Evolutionary conservation across 2,329 filamentous ascomycete genomes (phyloP).

Genomic region (Coniochaeta hoffmannii): DNA sequence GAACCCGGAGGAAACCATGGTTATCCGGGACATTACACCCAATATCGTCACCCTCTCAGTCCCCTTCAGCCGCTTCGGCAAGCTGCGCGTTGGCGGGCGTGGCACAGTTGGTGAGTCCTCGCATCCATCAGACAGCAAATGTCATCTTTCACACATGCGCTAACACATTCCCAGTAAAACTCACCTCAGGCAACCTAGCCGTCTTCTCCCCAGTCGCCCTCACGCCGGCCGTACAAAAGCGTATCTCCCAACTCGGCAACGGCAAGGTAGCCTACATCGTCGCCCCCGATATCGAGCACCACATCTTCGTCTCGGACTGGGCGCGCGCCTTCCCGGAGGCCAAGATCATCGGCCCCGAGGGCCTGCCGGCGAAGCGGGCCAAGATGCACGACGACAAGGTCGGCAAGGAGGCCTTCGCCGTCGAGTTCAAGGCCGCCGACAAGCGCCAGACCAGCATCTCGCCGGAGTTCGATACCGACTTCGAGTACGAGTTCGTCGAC

Average conservation of each 20-base stretch:
- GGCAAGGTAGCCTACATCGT: conserved; percentile 75
- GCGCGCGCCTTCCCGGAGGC: conserved; percentile 69
- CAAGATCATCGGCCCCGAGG: conserved; percentile 73
- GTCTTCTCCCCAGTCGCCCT: conserved; percentile 89
- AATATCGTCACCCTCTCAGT: conserved; percentile 72
- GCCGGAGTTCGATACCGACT: conserved; percentile 78
- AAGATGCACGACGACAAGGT: conserved; percentile 50
- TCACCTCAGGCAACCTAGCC: conserved; percentile 70
- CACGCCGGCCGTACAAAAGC: conserved; percentile 62
- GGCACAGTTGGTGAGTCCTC: conserved; percentile 65
- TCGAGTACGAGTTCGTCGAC: conserved; percentile 77
- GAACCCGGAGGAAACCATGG: conserved; percentile 78
- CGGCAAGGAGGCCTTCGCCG: conserved; percentile 50
- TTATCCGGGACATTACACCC: conserved; percentile 77
- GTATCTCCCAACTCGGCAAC: conserved; percentile 52
- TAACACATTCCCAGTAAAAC: conserved; percentile 49
- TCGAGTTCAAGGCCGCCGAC: conserved; percentile 56
- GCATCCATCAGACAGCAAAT: conserved; percentile 3
- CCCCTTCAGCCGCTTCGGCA: conserved; percentile 77
- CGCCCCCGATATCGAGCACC: conserved; percentile 86
- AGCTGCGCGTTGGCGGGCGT: conserved; percentile 75
- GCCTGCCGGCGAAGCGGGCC: conserved; percentile 74
- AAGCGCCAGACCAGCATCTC: conserved; percentile 49
- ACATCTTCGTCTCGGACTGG: conserved; percentile 89
- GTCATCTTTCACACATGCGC: background rate